Conservation (phyloP, 495 filamentous ascomycete species). For the Acidomyces sp. region DNA sequence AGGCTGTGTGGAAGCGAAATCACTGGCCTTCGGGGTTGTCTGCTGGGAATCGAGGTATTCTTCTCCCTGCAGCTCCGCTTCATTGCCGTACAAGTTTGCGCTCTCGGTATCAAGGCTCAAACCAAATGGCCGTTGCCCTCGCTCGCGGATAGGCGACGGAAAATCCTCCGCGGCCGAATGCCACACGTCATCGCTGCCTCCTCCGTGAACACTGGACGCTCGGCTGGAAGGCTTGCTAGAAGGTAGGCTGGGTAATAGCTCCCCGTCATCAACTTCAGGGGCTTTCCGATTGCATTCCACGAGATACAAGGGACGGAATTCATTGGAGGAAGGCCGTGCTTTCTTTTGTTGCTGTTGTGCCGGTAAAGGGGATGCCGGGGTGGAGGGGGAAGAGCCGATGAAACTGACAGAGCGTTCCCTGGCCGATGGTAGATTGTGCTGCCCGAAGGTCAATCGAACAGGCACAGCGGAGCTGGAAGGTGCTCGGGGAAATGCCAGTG, state of each 20-base stretch:
- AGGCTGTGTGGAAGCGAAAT: background rate
- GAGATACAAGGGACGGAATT: conserved; percentile 32
- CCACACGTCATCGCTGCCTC: conserved; percentile 32
- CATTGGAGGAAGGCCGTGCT: conserved; percentile 20
- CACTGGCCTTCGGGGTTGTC: conserved; percentile 25
- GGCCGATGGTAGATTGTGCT: conserved; percentile 3
- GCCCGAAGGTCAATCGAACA: conserved; percentile 21
- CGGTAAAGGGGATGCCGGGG: conserved; percentile 22
- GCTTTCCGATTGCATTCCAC: conserved; percentile 31
- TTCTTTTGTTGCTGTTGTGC: conserved; percentile 22
- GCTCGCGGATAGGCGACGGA: background rate
- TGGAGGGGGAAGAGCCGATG: conserved; percentile 12
- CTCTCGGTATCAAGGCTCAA: conserved; percentile 14
- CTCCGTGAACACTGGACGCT: conserved; percentile 22
- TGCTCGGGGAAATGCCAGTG: conserved; percentile 7
- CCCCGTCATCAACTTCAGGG: conserved; percentile 27
- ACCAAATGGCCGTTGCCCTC: too few species aligned
- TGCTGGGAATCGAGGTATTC: conserved; percentile 27
- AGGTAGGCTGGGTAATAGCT: conserved; percentile 26
- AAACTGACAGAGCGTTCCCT: conserved; percentile 16
- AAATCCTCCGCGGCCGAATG: conserved; percentile 26
- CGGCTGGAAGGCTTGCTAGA: conserved; percentile 24
- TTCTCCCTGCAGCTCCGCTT: too few species aligned
- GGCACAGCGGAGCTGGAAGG: conserved; percentile 27
- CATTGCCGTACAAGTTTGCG: conserved; percentile 7